Conservation (phyloP, 2,329 filamentous ascomycete genomes). For the Pseudogymnoascus sp. region DNA sequence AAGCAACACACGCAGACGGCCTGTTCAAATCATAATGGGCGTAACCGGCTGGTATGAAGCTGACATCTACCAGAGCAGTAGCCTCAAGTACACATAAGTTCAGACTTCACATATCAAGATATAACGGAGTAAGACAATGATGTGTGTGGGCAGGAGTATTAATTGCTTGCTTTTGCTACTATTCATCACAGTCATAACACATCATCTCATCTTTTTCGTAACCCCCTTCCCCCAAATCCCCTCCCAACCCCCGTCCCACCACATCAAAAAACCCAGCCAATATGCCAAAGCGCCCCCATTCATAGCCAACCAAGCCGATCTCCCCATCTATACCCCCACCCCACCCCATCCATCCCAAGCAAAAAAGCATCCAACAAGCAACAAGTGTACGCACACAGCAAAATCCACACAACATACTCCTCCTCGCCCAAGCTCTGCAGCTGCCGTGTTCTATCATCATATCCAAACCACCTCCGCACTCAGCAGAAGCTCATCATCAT, state of each 20-base stretch:
- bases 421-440: background rate
- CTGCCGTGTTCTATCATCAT: background rate
- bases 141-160: slow-evolving; percentile 3
- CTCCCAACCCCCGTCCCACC: background rate
- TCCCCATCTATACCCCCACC: background rate
- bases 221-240: background rate
- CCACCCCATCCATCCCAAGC: background rate
- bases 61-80: background rate
- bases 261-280: background rate
- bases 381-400: background rate
- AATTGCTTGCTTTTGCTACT: slow-evolving; percentile 3
- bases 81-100: background rate
- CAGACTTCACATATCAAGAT: background rate
- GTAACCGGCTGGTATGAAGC: background rate
- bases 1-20: too few species aligned
- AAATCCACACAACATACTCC: background rate
- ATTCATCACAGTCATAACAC: slow-evolving; percentile 6
- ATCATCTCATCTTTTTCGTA: slow-evolving; percentile 7
- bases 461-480: background rate
- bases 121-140: background rate
- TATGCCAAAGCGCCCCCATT: background rate
- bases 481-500: background rate
- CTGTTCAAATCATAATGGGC: background rate
- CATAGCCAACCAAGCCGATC: background rate
- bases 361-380: background rate